These are phyloP conservation scores for Agapanthus africanus DNA, from an alignment of 106 monocot genomes.

Conservation along the genomic window DNA sequence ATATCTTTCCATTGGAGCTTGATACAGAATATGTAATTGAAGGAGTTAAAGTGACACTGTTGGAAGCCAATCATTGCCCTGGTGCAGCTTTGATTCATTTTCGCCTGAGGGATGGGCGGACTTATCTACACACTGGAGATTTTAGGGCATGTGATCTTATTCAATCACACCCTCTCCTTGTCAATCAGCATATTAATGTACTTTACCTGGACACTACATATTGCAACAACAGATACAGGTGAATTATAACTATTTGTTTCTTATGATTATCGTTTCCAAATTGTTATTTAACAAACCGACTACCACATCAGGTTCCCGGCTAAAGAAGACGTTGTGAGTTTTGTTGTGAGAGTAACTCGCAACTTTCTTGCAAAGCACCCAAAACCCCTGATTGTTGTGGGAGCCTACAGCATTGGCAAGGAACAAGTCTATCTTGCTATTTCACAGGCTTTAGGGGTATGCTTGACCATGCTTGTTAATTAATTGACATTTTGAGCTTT, in stretches of 20 bases:
- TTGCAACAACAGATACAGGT: constrained; percentile 66
- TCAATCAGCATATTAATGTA: constrained; percentile 29
- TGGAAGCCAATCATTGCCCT: constrained; percentile 79
- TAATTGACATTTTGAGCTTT: not conserved
- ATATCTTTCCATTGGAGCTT: constrained; percentile 52
- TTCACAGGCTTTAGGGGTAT: constrained; percentile 52
- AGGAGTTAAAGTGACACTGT: constrained; percentile 46
- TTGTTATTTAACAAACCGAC: not conserved
- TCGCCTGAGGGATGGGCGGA: constrained; percentile 36
- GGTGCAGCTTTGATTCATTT: constrained; percentile 66
- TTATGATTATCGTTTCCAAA: not conserved
- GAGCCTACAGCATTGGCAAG: constrained; percentile 75
- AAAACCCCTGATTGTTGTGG: constrained; percentile 61
- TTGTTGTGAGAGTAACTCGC: constrained; percentile 40
- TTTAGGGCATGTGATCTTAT: constrained; percentile 62
- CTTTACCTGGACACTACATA: constrained; percentile 78
- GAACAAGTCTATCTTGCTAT: constrained; percentile 62
- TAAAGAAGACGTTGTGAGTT: constrained; percentile 62
- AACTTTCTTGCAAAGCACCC: constrained; percentile 41
- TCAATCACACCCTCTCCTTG: constrained; percentile 38
- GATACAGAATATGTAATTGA: constrained; percentile 43
- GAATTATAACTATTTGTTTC: not conserved
- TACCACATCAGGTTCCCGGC: constrained; percentile 48
- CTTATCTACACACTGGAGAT: constrained; percentile 66
- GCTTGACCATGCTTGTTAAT: not conserved